phyloP scores from a whole-genome alignment of 768 basidiomycete genomes.

The Podaxis pistillaris region DNA sequence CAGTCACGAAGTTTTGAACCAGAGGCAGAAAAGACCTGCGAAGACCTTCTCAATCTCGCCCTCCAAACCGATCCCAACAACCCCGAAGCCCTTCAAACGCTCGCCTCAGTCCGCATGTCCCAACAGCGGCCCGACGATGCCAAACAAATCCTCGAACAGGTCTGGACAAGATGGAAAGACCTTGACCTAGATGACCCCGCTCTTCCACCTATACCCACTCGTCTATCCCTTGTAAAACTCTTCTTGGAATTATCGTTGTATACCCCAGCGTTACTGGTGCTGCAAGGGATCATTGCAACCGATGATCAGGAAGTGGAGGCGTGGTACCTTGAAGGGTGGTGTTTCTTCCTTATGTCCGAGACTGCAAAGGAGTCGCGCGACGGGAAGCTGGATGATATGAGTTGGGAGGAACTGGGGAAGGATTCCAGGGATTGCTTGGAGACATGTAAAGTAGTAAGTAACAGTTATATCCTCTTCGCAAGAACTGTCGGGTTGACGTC shows the following conservation, averaged over 20 bases:
- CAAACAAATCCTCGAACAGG: constrained; percentile 60
- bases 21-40: constrained; percentile 79
- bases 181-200: constrained; percentile 69
- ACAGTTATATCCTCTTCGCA: constrained; percentile 5
- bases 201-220: constrained; percentile 69
- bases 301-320: constrained; percentile 89
- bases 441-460: constrained; percentile 72
- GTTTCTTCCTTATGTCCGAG: constrained; percentile 82
- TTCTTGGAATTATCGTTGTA: constrained; percentile 77
- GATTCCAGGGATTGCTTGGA: constrained; percentile 82
- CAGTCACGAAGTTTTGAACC: constrained; percentile 65
- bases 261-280: constrained; percentile 68
- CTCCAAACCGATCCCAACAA: constrained; percentile 73
- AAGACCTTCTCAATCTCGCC: constrained; percentile 71
- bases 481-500: constrained; percentile 7
- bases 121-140: constrained; percentile 86
- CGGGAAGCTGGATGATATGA: constrained; percentile 49
- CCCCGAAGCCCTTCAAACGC: constrained; percentile 72
- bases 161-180: constrained; percentile 71
- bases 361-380: constrained; percentile 55
- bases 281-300: constrained; percentile 75
- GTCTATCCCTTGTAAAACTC: constrained; percentile 74
- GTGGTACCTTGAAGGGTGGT: constrained; percentile 96
- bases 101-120: constrained; percentile 87
- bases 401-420: constrained; percentile 75